Percentiles rank a stretch among this genome's conserved stretches.
phyloP scores from a whole-genome alignment of 2,329 filamentous ascomycete genomes.

The Penicillium sp. region DNA sequence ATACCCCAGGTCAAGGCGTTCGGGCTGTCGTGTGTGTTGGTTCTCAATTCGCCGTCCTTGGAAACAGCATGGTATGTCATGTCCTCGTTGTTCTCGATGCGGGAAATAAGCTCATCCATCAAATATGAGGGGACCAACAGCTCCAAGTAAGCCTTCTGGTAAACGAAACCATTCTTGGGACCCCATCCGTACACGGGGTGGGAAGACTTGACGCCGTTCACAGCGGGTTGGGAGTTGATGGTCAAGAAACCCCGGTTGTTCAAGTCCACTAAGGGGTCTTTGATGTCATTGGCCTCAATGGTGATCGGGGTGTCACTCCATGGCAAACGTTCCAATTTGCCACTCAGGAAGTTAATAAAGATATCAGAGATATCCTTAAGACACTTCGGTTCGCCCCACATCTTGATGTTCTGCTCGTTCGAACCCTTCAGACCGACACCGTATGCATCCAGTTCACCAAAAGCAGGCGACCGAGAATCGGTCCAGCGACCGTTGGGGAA shows the following conservation, averaged over 20 bases:
- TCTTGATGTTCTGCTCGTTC: slow-evolving; percentile 92
- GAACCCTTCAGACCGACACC: slow-evolving; percentile 91
- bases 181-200: slow-evolving; percentile 92
- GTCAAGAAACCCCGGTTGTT: slow-evolving; percentile 88
- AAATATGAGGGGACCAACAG: slow-evolving; percentile 80
- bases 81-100: slow-evolving; percentile 75
- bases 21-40: slow-evolving; percentile 80
- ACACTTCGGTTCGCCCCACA: slow-evolving; percentile 84
- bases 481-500: slow-evolving; percentile 99
- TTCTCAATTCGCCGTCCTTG: slow-evolving; percentile 75
- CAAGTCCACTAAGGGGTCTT: slow-evolving; percentile 72
- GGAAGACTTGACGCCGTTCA: slow-evolving; percentile 85
- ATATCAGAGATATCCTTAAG: slow-evolving; percentile 78
- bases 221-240: slow-evolving; percentile 95
- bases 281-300: slow-evolving; percentile 76
- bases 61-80: slow-evolving; percentile 95
- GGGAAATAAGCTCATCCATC: slow-evolving; percentile 72
- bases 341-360: slow-evolving; percentile 82
- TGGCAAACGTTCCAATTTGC: slow-evolving; percentile 77
- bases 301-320: slow-evolving; percentile 93
- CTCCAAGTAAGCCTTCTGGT: slow-evolving; percentile 97
- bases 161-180: slow-evolving; percentile 91
- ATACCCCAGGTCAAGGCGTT: slow-evolving; percentile 99
- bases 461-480: slow-evolving; percentile 92
- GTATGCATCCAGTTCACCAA: slow-evolving; percentile 92